Percentiles rank a stretch among this genome's conserved stretches.
Evolutionary conservation across 2,329 filamentous ascomycete genomes (phyloP).

Genomic region (Decorospora gaudefroyi): DNA sequence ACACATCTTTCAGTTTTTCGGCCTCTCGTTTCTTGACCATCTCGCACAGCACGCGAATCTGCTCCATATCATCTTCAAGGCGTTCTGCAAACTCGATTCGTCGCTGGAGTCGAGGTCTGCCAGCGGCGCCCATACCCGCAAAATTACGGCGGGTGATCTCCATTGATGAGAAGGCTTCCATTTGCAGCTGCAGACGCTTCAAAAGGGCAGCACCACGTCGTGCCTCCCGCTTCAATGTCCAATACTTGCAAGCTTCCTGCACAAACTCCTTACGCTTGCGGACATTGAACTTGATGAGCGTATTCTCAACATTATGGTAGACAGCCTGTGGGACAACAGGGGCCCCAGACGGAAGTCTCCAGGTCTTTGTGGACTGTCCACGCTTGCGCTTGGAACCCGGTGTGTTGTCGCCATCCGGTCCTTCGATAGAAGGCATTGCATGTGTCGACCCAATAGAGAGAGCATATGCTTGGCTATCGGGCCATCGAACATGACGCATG

Average conservation of each 20-base stretch:
- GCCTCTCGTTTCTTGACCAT: constrained; percentile 75
- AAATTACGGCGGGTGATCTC: constrained; percentile 95
- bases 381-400: constrained; percentile 62
- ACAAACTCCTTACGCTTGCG: constrained; percentile 90
- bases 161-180: constrained; percentile 97
- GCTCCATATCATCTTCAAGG: constrained; percentile 75
- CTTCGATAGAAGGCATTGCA: constrained; percentile 56
- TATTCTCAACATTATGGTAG: constrained; percentile 81
- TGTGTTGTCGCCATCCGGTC: constrained; percentile 54
- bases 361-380: constrained; percentile 65
- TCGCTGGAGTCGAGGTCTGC: constrained; percentile 74
- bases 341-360: constrained; percentile 92
- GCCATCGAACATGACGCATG: constrained; percentile 90
- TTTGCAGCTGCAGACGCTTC: constrained; percentile 89
- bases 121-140: constrained; percentile 87
- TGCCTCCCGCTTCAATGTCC: constrained; percentile 94
- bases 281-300: constrained; percentile 79
- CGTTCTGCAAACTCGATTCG: constrained; percentile 86
- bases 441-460: constrained; percentile 77
- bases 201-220: constrained; percentile 87
- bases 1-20: constrained; percentile 74
- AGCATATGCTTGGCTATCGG: constrained; percentile 83
- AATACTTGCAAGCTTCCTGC: constrained; percentile 92
- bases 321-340: constrained; percentile 91
- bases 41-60: constrained; percentile 71